Evolutionary conservation across 2,329 filamentous ascomycete genomes (phyloP).

Genomic region (Aspergillus quadrilineatus): DNA sequence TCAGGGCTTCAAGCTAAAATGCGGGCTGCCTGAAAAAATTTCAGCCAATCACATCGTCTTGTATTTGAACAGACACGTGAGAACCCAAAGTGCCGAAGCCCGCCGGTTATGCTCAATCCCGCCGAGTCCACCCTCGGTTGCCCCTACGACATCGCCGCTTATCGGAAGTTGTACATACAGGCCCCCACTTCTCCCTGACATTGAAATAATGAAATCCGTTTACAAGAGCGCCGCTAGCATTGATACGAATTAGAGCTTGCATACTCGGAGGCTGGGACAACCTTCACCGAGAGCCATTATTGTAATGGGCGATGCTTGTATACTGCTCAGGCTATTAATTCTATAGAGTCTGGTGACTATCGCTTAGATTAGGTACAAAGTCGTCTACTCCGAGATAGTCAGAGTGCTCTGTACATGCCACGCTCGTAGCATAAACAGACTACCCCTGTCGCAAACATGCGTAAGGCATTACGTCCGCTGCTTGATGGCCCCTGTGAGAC

Average conservation of each 20-base stretch:
- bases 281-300: conserved; percentile 3
- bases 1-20: neutral
- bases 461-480: too few species aligned
- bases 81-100: conserved; percentile 29
- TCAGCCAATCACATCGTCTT: conserved; percentile 21
- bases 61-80: conserved; percentile 19
- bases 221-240: conserved; percentile 23
- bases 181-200: conserved; percentile 18
- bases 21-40: conserved; percentile 5
- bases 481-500: too few species aligned
- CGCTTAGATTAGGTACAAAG: too few species aligned
- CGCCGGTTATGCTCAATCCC: conserved; percentile 21
- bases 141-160: conserved; percentile 27
- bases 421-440: neutral
- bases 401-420: conserved; percentile 29
- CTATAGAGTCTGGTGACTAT: too few species aligned
- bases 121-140: conserved; percentile 26
- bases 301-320: neutral
- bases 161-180: conserved; percentile 25
- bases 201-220: conserved; percentile 27
- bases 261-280: neutral
- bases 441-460: too few species aligned
- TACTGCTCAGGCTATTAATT: too few species aligned
- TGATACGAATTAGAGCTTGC: neutral
- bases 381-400: too few species aligned